Evolutionary conservation across 2,329 filamentous ascomycete species (phyloP).

Genomic region (Allantophomopsis cytisporea): DNA sequence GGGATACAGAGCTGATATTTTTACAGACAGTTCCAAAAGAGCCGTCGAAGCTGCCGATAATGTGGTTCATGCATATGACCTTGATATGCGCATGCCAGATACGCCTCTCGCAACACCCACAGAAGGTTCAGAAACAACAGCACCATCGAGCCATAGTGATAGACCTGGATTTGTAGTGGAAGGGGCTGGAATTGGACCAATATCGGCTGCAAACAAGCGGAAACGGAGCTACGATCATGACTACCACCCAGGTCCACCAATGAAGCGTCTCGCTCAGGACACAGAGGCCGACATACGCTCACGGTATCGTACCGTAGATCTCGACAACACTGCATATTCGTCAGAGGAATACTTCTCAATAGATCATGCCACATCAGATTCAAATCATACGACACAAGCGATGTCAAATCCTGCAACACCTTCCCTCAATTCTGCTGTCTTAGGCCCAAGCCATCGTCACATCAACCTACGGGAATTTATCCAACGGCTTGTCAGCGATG

Average conservation of each 20-base stretch:
- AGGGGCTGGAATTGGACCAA: slow-evolving; percentile 1
- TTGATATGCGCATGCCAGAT: slow-evolving; percentile 63
- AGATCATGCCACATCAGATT: neutral
- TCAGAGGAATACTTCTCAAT: neutral
- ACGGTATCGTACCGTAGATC: neutral
- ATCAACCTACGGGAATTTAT: slow-evolving; percentile 16
- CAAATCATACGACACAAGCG: neutral
- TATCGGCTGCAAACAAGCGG: slow-evolving; percentile 8
- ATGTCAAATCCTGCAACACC: neutral
- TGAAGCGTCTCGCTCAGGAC: slow-evolving; percentile 13
- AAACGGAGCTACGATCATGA: slow-evolving; percentile 8
- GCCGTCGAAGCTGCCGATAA: slow-evolving; percentile 65
- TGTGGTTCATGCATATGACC: slow-evolving; percentile 61
- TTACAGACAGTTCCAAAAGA: slow-evolving; percentile 50
- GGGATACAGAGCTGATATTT: slow-evolving; percentile 1
- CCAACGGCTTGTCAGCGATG: slow-evolving; percentile 11
- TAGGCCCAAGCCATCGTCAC: slow-evolving; percentile 10
- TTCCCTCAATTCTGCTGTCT: slow-evolving; percentile 1
- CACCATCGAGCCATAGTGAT: slow-evolving; percentile 1
- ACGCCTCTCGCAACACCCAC: slow-evolving; percentile 25
- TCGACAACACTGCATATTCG: neutral
- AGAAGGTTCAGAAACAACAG: slow-evolving; percentile 5
- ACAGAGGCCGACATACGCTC: slow-evolving; percentile 5
- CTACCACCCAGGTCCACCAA: slow-evolving; percentile 9
- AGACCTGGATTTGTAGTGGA: slow-evolving; percentile 2